A percentile compares a stretch with the other conserved stretches of the same genome.
These are phyloP conservation scores for Volvox carteri DNA, from an alignment of 163 green algal genomes.

Conservation along the genomic window DNA sequence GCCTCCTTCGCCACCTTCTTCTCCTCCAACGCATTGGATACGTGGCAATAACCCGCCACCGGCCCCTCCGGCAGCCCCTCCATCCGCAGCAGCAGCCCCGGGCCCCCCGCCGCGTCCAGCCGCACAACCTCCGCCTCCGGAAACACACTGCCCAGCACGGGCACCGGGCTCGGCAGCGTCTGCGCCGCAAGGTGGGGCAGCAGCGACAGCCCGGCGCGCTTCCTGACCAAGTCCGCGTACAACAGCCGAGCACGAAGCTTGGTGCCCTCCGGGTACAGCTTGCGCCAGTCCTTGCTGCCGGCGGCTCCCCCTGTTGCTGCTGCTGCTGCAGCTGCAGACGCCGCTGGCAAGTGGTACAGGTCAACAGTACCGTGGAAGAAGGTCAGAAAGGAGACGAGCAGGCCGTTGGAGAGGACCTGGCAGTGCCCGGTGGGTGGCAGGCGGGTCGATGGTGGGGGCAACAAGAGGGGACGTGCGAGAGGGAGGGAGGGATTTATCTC, in stretches of 20 bases:
- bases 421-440: neutral
- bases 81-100: constrained; percentile 86
- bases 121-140: constrained; percentile 75
- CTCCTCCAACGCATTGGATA: constrained; percentile 77
- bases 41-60: constrained; percentile 68
- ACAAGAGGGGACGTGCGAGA: constrained; percentile 34
- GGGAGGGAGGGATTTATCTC: neutral
- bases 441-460: no score
- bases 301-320: no score
- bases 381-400: constrained; percentile 89
- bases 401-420: constrained; percentile 82
- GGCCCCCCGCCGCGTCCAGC: constrained; percentile 75
- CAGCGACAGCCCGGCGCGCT: constrained; percentile 86
- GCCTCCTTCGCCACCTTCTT: constrained; percentile 72
- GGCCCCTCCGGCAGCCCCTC: constrained; percentile 33
- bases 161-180: constrained; percentile 72
- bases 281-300: constrained; percentile 30
- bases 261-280: constrained; percentile 36
- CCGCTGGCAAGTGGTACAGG: constrained; percentile 81
- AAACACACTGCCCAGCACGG: constrained; percentile 74
- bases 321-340: no score
- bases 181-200: constrained; percentile 77
- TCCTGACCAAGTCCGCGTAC: constrained; percentile 85
- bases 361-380: constrained; percentile 95
- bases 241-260: constrained; percentile 87